Base-by-base conservation (phyloP, 257 asterid genomes). In the Paulownia fortunei region DNA sequence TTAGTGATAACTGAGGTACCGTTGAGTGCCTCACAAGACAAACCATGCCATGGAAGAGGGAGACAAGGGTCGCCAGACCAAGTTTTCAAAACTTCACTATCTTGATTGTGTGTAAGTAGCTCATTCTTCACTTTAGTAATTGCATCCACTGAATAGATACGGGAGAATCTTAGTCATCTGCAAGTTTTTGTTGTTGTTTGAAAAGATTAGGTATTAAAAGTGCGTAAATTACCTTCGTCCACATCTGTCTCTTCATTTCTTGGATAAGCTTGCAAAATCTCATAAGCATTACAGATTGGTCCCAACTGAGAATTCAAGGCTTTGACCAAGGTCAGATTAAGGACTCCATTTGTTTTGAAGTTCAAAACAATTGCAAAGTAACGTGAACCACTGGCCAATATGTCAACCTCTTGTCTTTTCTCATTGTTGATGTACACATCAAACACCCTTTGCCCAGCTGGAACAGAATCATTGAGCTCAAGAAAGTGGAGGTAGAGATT, bases 41-140 rank as follows among this genome's bases (percentile, higher is more conserved):
- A 76, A 41, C 97, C 93, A 3, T 74, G 83, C 97, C 97, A 90
- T 42, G 88, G 87, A 84, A 74, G 79, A 44, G 97, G 97, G 76
- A 84, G 82, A 75, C 97, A 92, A 26, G 97, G 96, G 63, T 92
- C 92, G 64, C 94, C 90, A 2, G 84, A 73, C 96, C 97, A 92
- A 47, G 88, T 81, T 83, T 42, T 72, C 63, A 89, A 72, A 47
- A 82, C 58, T 78, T 84, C 84, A 75, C 73, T 90, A 13, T 79
- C 89, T 72, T 82, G 85, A 83, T 92, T 92, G 73, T 58, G 60
- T 70, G 76, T 66, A 76, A 76, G 82, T 52, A 92, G 76, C 79
- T 89, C 95, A 68, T 80, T 80, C 87, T 85, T 92, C 92, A 90
- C 88, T 73, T 82, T 76, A 58, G 11, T 63, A 58, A 87, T 85